A percentile compares a stretch with the other conserved stretches of the same genome.
These are phyloP conservation scores for Stephania cephalantha DNA, from an alignment of 164 flowering plant genomes.

Conservation along the genomic window DNA sequence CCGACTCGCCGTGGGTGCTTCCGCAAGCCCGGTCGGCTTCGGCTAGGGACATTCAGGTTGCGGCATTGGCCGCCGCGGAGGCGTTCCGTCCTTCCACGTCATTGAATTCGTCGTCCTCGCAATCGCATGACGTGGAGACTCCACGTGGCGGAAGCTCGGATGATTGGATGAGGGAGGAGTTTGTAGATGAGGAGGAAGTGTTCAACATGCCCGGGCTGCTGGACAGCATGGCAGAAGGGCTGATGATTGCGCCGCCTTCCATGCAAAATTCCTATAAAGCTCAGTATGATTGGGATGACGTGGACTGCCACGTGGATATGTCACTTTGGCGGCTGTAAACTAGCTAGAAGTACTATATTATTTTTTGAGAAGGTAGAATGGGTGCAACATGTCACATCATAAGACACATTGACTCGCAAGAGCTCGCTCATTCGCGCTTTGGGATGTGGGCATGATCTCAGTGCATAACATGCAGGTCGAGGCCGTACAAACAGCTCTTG, in stretches of 20 bases:
- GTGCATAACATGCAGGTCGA: no score
- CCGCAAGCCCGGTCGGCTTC: no score
- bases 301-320: constrained; percentile 11
- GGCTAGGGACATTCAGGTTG: no score
- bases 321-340: constrained; percentile 25
- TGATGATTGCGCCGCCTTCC: constrained; percentile 33
- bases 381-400: no score
- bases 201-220: constrained; percentile 36
- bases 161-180: neutral
- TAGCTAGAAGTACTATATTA: no score
- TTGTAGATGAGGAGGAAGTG: constrained; percentile 39
- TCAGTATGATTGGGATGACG: constrained; percentile 20
- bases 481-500: no score
- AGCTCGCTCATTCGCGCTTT: no score
- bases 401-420: no score
- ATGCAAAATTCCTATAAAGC: constrained; percentile 13
- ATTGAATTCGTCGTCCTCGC: neutral
- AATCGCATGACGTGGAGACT: neutral
- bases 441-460: no score
- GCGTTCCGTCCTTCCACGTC: neutral
- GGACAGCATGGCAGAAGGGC: constrained; percentile 37
- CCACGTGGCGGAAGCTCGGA: neutral
- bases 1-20: no score
- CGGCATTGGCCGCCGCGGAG: neutral
- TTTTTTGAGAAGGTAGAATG: no score